phyloP scores from a whole-genome alignment of 805 yeast species.

The Clavispora santaluciae region DNA sequence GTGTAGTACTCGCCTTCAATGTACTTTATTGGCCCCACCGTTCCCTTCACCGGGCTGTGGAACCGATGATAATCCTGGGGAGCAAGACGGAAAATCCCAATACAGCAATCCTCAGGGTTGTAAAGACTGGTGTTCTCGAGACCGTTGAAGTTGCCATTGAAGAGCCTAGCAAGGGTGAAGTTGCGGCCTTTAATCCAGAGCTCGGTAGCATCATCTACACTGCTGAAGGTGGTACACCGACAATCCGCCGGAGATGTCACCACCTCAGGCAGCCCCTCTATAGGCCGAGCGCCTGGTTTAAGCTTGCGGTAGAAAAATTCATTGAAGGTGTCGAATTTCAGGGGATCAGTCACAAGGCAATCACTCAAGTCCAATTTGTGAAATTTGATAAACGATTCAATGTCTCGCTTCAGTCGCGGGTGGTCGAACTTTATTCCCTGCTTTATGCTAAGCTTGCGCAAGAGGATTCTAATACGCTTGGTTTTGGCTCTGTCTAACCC shows the following conservation, averaged over 20 bases:
- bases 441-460: slow-evolving; percentile 63
- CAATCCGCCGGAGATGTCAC: slow-evolving; percentile 84
- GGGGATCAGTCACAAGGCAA: slow-evolving; percentile 47
- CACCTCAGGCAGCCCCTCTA: slow-evolving; percentile 55
- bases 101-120: slow-evolving; percentile 44
- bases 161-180: slow-evolving; percentile 62
- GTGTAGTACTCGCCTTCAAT: slow-evolving; percentile 92
- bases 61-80: slow-evolving; percentile 97
- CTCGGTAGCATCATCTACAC: slow-evolving; percentile 56
- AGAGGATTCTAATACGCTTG: slow-evolving; percentile 52
- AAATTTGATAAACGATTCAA: slow-evolving; percentile 73
- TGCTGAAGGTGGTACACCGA: slow-evolving; percentile 65
- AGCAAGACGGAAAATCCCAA: slow-evolving; percentile 83
- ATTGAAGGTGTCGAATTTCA: slow-evolving; percentile 65
- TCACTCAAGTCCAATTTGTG: slow-evolving; percentile 76
- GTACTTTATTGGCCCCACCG: slow-evolving; percentile 55
- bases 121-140: slow-evolving; percentile 37
- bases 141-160: slow-evolving; percentile 41
- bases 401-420: slow-evolving; percentile 60
- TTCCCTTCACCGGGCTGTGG: slow-evolving; percentile 82
- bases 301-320: slow-evolving; percentile 83
- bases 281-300: slow-evolving; percentile 63
- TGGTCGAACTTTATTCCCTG: slow-evolving; percentile 84
- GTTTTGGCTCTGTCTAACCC: slow-evolving; percentile 62
- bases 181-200: slow-evolving; percentile 88